Evolutionary conservation across 306 rosid genomes (phyloP).

Genomic region (Psophocarpus tetragonolobus): DNA sequence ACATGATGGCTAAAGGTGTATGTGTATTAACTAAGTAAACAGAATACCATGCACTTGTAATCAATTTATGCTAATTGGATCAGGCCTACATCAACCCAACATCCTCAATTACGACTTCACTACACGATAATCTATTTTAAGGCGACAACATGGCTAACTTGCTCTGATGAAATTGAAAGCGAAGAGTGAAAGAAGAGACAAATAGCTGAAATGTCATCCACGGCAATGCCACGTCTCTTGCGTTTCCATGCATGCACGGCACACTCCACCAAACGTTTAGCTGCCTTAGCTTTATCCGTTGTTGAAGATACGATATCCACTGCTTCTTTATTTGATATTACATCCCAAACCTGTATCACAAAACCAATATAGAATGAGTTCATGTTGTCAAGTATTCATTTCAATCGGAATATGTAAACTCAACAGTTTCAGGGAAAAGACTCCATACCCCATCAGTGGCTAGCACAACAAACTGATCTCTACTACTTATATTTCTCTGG

Average conservation of each 20-base stretch:
- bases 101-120: not conserved
- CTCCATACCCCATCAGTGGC: constrained; percentile 90
- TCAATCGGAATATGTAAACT: not conserved
- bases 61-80: constrained; percentile 22
- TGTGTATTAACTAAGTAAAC: not conserved
- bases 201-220: constrained; percentile 91
- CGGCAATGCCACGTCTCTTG: constrained; percentile 77
- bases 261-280: constrained; percentile 65
- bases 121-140: constrained; percentile 31
- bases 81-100: constrained; percentile 20
- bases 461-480: constrained; percentile 78
- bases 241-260: constrained; percentile 87
- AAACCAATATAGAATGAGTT: not conserved
- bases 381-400: not conserved
- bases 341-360: constrained; percentile 88
- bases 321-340: constrained; percentile 91
- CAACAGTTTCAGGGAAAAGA: not conserved
- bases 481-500: constrained; percentile 53
- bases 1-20: not conserved
- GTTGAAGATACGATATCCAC: constrained; percentile 69
- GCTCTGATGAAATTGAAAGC: constrained; percentile 29
- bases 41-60: not conserved
- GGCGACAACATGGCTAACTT: constrained; percentile 41
- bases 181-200: constrained; percentile 83
- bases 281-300: constrained; percentile 58